A percentile compares a stretch with the other conserved stretches of the same genome.
These are phyloP conservation scores for Gracilaria gracilis DNA, from an alignment of 23 red algal genomes.

Conservation along the genomic window DNA sequence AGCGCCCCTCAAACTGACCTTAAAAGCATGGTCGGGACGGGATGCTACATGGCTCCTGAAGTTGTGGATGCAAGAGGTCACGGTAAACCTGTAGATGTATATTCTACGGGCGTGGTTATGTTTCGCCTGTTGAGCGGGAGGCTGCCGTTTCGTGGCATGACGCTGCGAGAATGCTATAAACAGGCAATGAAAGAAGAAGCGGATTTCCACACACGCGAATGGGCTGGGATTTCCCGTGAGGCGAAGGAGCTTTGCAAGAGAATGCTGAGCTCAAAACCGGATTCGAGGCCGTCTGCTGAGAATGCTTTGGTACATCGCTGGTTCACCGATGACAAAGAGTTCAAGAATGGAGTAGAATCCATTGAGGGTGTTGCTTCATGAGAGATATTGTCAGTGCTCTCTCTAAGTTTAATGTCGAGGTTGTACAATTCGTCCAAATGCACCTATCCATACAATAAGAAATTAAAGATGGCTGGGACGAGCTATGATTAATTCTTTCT, in stretches of 20 bases:
- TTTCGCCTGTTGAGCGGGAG: slow-evolving; percentile 68
- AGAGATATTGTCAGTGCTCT: neutral
- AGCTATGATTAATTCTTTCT: too few species aligned
- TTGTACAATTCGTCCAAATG: neutral
- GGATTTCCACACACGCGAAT: slow-evolving; percentile 63
- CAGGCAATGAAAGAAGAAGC: slow-evolving; percentile 64
- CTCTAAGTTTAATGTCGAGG: neutral
- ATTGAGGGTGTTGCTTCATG: neutral
- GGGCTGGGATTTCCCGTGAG: slow-evolving; percentile 71
- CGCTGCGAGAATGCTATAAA: slow-evolving; percentile 69
- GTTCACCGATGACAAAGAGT: slow-evolving; percentile 60
- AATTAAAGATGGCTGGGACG: too few species aligned
- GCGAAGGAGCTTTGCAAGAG: slow-evolving; percentile 56
- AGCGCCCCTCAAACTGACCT: slow-evolving; percentile 41
- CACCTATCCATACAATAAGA: too few species aligned
- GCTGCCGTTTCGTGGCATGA: slow-evolving; percentile 79
- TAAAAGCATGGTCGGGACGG: slow-evolving; percentile 64
- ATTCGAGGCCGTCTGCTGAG: slow-evolving; percentile 31
- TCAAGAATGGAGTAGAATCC: neutral
- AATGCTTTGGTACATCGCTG: slow-evolving; percentile 65
- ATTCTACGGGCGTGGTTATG: slow-evolving; percentile 79
- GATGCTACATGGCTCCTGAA: slow-evolving; percentile 82
- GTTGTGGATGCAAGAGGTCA: slow-evolving; percentile 70
- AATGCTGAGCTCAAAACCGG: slow-evolving; percentile 72
- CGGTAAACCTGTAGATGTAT: slow-evolving; percentile 77